Base-by-base conservation (phyloP, 352 stramenopile genomes). In the Peronospora belbahrii region DNA sequence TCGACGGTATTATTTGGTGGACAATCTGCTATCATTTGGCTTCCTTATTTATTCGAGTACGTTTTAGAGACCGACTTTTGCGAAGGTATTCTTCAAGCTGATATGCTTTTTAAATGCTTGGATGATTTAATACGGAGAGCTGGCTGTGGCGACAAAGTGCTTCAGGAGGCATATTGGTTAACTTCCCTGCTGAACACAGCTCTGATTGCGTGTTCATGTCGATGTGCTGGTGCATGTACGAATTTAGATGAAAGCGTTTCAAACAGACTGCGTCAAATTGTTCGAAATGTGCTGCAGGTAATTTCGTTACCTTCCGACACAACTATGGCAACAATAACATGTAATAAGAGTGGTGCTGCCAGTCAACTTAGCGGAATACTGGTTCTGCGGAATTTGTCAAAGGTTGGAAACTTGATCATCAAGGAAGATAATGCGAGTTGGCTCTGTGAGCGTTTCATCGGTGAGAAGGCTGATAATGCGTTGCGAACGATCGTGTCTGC, bases 121-220 rank as follows among this genome's bases (percentile, higher is more conserved):
- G 47, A 67, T n/a, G 19, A 45, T 8, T 5, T 57, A 13, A 13
- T 13, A 40, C 9, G 13, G 2, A 40, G 28, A 53, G 33, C 8
- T 30, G n/a, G 39, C 6, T 2, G 22, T 20, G 34, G 15, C 5
- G 31, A 38, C 22, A 46, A 53, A 48, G 23, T 14, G 15, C 34
- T 70, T 14, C 28, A 44, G 3, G n/a, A 65, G 13, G 62, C 57
- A 22, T 82, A 66, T 28, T 63, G 62, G 52, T 19, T 82, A 18
- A 48, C 39, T 14, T 67, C 63, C 7, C 34, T 82, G 33, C 39
- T 82, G 2, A 70, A 69, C 23, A 78, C 62, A 9, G 51, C 54
- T n/a, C 23, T 61, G n/a, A 45, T 77, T 41, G 35, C 65, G 8
- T 65, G 43, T 15, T 59, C 60, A 0, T 56, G 46, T 5, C 42